Percentiles rank a stretch among this genome's conserved stretches.
These are phyloP conservation scores for Pichia kudriavzevii DNA, from an alignment of 1,139 yeast genomes.

Conservation along the genomic window DNA sequence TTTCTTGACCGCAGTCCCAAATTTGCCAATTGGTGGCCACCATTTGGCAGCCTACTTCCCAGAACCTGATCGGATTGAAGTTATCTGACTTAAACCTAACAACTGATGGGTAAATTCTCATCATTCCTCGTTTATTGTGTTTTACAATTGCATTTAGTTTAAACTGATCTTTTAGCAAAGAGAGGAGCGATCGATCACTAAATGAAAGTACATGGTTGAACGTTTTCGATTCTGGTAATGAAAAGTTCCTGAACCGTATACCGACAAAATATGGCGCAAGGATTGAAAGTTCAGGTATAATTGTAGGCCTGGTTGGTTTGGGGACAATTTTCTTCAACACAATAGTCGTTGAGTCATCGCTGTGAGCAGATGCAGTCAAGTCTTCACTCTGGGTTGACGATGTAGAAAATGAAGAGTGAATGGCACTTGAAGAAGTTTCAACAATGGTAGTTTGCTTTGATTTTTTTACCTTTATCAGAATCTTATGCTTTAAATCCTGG, in stretches of 20 bases:
- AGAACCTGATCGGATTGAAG: slow-evolving; percentile 67
- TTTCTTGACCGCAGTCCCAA: slow-evolving; percentile 78
- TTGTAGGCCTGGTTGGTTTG: slow-evolving; percentile 27
- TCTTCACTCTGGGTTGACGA: slow-evolving; percentile 47
- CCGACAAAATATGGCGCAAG: slow-evolving; percentile 70
- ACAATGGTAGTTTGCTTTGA: slow-evolving; percentile 9
- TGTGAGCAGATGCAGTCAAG: slow-evolving; percentile 13
- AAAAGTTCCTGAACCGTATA: slow-evolving; percentile 68
- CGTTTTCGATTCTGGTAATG: slow-evolving; percentile 79
- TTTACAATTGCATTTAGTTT: slow-evolving; percentile 51
- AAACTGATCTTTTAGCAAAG: slow-evolving; percentile 55
- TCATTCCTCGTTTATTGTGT: slow-evolving; percentile 67
- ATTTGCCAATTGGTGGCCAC: slow-evolving; percentile 98
- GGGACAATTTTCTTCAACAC: slow-evolving; percentile 17
- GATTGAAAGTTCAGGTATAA: slow-evolving; percentile 46
- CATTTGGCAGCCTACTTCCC: slow-evolving; percentile 87
- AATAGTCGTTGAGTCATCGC: slow-evolving; percentile 5
- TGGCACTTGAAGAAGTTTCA: slow-evolving; percentile 3
- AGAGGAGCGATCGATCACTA: slow-evolving; percentile 60
- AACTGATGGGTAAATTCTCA: slow-evolving; percentile 85
- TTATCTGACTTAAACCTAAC: slow-evolving; percentile 71
- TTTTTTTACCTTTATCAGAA: slow-evolving; percentile 70
- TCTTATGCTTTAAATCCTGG: slow-evolving; percentile 52
- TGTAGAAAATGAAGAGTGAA: slow-evolving; percentile 27
- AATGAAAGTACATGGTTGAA: slow-evolving; percentile 80